Evolutionary conservation across 192 early-diverging fungal species (phyloP), one percentile per base, ranked within the genome.

Genomic region (Linnemannia elongata): DNA sequence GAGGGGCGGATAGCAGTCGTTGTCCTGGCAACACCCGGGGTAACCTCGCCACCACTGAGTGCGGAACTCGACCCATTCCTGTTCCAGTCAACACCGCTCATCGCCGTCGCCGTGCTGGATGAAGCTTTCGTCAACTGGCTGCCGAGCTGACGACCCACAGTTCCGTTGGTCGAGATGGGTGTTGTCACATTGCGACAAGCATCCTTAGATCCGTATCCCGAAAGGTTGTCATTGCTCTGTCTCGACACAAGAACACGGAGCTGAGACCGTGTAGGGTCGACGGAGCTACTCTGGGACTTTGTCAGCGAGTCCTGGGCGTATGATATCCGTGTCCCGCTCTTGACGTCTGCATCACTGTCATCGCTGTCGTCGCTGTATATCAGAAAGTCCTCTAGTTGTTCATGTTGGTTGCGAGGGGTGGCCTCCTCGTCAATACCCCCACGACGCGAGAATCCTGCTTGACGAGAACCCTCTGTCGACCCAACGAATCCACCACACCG

Each of bases 1-100:
- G 75, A 68, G 13, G 33, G 47, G 15, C 47, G 20, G 45, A 49
- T 66, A 15, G 30, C 27, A 15, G 60, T 66, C 0, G 36, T 30
- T 8, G 44, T 24, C 38, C 57, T 76, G 27, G 66, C 76, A 39
- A 83, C 72, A 9, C 76, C 76, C 13, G 70, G 82, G 27, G 71
- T 63, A 24, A 45, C 77, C 44, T 75, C 60, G 6, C 57, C 76
- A 17, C 57, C 36, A 45, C 18, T 78, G n/a, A 83, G 57, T 9
- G 66, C 76, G 1, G 76, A 83, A 24, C 82, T 78, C 10, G 82
- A 83, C 12, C 76, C 82, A 60, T 83, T 83, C 20, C 76, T 55
- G 72, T 77, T 83, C 76, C 76, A 78, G 72, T 78, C 77, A 9
- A 78, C 47, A 4, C 35, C 38, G 12, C 72, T 63, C 60, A 75